phyloP scores from a whole-genome alignment of 768 basidiomycete genomes.

The Hortiboletus flavorubellus region DNA sequence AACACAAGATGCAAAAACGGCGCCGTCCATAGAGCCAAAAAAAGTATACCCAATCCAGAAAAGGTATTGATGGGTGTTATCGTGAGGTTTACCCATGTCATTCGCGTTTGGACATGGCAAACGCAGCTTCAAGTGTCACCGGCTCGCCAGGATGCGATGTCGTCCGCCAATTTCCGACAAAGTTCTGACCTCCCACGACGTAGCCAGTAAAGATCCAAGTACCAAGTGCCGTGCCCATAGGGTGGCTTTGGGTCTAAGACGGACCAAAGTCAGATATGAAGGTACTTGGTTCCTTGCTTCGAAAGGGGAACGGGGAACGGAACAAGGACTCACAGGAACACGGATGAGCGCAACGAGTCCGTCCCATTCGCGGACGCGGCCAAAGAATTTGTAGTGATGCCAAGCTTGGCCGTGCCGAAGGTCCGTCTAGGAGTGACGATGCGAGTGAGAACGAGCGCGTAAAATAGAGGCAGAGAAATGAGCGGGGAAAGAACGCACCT shows the following conservation, averaged over 20 bases:
- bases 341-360: conserved; percentile 54
- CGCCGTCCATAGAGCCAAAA: conserved; percentile 6
- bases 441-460: background rate
- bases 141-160: conserved; percentile 33
- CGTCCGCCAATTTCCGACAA: conserved; percentile 71
- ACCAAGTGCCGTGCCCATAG: conserved; percentile 13
- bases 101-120: conserved; percentile 53
- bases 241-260: conserved; percentile 1
- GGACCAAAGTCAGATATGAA: conserved; percentile 5
- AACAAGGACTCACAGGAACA: conserved; percentile 28
- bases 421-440: conserved; percentile 41
- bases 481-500: conserved; percentile 35
- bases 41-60: background rate
- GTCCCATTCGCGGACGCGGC: conserved; percentile 57
- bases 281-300: background rate
- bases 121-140: conserved; percentile 59
- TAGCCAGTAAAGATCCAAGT: conserved; percentile 65
- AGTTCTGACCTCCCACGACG: conserved; percentile 57
- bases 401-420: conserved; percentile 44
- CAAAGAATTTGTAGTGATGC: conserved; percentile 46
- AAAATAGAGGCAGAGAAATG: background rate
- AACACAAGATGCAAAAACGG: conserved; percentile 5
- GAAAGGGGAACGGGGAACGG: background rate
- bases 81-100: background rate
- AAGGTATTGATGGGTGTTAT: background rate